These are phyloP conservation scores for Pulicaria dysenterica DNA, from an alignment of 129 eudicot species.

Conservation along the genomic window DNA sequence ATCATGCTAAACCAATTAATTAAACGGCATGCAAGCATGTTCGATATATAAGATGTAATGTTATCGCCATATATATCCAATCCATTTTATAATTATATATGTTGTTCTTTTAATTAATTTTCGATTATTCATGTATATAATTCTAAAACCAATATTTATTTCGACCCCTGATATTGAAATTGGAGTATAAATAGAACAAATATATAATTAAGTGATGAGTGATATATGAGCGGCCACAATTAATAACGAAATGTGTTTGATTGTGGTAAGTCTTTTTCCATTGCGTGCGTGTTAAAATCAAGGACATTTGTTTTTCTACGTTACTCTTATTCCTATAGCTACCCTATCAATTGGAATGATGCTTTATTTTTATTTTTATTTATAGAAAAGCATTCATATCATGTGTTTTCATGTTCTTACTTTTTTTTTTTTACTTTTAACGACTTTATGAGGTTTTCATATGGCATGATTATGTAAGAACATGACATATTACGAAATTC, in stretches of 20 bases:
- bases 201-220: no score
- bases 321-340: not conserved
- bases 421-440: not conserved
- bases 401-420: not conserved
- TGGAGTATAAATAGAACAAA: no score
- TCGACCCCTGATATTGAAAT: no score
- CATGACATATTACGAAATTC: not conserved
- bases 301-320: slow-evolving; percentile 25
- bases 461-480: not conserved
- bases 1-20: no score
- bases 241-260: slow-evolving; percentile 9
- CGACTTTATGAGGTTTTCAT: slow-evolving; percentile 8
- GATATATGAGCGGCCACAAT: slow-evolving; percentile 9
- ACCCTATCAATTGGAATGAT: not conserved
- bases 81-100: no score
- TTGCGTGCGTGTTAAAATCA: slow-evolving; percentile 25
- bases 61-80: no score
- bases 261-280: slow-evolving; percentile 5
- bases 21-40: no score
- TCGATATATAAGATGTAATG: no score
- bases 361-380: not conserved
- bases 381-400: not conserved
- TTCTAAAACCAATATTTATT: no score
- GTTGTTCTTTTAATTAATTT: no score
- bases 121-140: no score